Evolutionary conservation across 805 yeast species (phyloP).

Genomic region (Candida rishiriensis): DNA sequence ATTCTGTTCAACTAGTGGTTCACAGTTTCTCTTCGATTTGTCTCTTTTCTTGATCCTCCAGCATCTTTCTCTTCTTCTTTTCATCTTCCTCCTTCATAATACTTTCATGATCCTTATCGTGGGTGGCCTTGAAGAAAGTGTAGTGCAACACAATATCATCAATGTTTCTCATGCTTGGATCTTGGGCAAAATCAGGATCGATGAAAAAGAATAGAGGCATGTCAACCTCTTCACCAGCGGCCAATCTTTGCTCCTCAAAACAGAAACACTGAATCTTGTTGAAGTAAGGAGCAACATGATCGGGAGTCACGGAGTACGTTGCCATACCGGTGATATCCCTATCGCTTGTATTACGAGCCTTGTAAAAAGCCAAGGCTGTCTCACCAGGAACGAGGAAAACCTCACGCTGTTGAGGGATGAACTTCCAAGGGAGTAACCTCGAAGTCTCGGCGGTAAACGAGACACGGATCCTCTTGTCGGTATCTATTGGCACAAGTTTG

Average conservation of each 20-base stretch:
- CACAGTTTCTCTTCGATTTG: not conserved
- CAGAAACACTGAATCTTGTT: constrained; percentile 98
- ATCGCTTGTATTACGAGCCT: constrained; percentile 79
- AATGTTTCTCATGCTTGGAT: constrained; percentile 86
- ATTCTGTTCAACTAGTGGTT: too few relatives aligned
- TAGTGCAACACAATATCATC: constrained; percentile 89
- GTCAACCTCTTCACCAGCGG: constrained; percentile 96
- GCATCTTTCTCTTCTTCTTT: constrained; percentile 1
- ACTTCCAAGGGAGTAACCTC: constrained; percentile 88
- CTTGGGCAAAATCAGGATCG: constrained; percentile 92
- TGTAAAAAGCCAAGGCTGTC: constrained; percentile 93
- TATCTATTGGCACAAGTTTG: constrained; percentile 81
- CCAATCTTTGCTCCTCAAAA: constrained; percentile 90
- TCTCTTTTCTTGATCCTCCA: not conserved
- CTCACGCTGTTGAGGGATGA: constrained; percentile 90
- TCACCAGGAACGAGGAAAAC: constrained; percentile 94
- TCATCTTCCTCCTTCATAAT: constrained; percentile 20
- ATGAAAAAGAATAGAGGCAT: constrained; percentile 98
- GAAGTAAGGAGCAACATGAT: constrained; percentile 93
- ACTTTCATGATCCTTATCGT: constrained; percentile 25
- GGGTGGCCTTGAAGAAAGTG: constrained; percentile 73
- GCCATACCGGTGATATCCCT: constrained; percentile 98
- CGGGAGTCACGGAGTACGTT: constrained; percentile 94
- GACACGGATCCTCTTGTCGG: constrained; percentile 75
- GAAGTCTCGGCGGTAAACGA: constrained; percentile 91